Evolutionary conservation across 441 rosid species (phyloP), one percentile per base, ranked within the genome.

Genomic region (Bocquillonia castaneifolia): DNA sequence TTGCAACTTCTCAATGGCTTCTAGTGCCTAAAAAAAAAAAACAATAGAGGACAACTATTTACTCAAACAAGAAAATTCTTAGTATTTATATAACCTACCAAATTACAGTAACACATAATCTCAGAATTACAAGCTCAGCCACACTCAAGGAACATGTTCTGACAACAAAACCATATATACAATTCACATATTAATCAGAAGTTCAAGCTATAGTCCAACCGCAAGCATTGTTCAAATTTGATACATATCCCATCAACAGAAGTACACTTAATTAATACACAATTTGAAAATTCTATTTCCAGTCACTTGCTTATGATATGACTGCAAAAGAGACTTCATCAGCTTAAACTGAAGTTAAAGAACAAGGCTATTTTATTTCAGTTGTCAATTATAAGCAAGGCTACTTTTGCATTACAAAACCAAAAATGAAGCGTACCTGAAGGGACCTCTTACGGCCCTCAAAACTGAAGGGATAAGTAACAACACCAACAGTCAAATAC

Each of bases 391-490:
- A n/a, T n/a, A n/a, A 18, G 48, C 22, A 36, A 32, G 39, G 10
- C 26, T 39, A 28, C 23, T 54, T 39, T 18, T 13, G 36, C 51
- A 23, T 31, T 20, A 52, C 13, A 36, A 70, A 67, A 52, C 36
- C 34, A 32, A 59, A 73, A 72, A 44, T 29, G n/a, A 59, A 53
- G 72, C 84, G 52, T 74, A 77, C 98, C 93, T 93, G 98, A 78
- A 83, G 17, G 47, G 97, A 86, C 80, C 99, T 82, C 83, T 93
- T 91, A 64, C 97, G 95, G 37, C 99, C 99, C 83, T 93, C 99
- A 66, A 93, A 93, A 78, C 99, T 93, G 80, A 93, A 91, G 29
- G 99, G 99, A 78, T 91, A 93, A 14, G 99, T 91, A 64, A 93
- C 97, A 72, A 91, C 99, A 69, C 99, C 99, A 73, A 93, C 99